These are phyloP conservation scores for Tricholoma sp. DNA, from an alignment of 768 basidiomycete species.

Conservation along the genomic window DNA sequence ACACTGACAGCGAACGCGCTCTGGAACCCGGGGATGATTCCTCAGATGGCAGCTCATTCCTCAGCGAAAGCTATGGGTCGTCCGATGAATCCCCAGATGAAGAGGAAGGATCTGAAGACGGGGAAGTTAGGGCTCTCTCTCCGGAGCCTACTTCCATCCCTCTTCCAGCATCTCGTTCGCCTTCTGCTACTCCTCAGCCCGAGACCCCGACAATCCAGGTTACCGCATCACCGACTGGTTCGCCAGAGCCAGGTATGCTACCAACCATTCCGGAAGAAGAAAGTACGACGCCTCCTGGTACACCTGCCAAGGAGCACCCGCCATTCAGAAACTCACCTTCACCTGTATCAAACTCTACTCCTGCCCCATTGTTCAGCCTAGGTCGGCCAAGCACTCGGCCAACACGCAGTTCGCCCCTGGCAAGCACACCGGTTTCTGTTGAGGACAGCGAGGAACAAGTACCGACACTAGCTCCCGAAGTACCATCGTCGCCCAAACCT, in stretches of 20 bases:
- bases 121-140: slow-evolving; percentile 20
- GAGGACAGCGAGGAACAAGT: slow-evolving; percentile 41
- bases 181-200: slow-evolving; percentile 56
- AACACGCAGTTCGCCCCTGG: slow-evolving; percentile 72
- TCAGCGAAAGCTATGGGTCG: slow-evolving; percentile 1
- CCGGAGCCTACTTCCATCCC: slow-evolving; percentile 32
- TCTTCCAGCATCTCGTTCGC: slow-evolving; percentile 40
- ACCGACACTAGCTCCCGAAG: slow-evolving; percentile 18
- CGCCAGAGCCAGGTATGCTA: slow-evolving; percentile 17
- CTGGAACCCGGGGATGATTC: slow-evolving; percentile 8
- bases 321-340: neutral
- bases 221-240: slow-evolving; percentile 29
- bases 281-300: slow-evolving; percentile 62
- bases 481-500: slow-evolving; percentile 35
- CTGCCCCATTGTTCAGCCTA: slow-evolving; percentile 30
- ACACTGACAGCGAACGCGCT: slow-evolving; percentile 21
- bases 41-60: slow-evolving; percentile 8
- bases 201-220: slow-evolving; percentile 39
- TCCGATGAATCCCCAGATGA: slow-evolving; percentile 9
- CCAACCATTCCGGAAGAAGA: slow-evolving; percentile 30
- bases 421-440: slow-evolving; percentile 44
- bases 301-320: slow-evolving; percentile 41
- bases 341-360: slow-evolving; percentile 28
- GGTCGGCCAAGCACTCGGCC: slow-evolving; percentile 64
- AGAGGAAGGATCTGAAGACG: slow-evolving; percentile 14